Base-by-base conservation (phyloP, 2,329 filamentous ascomycete genomes). In the Hypomyces rosellus region DNA sequence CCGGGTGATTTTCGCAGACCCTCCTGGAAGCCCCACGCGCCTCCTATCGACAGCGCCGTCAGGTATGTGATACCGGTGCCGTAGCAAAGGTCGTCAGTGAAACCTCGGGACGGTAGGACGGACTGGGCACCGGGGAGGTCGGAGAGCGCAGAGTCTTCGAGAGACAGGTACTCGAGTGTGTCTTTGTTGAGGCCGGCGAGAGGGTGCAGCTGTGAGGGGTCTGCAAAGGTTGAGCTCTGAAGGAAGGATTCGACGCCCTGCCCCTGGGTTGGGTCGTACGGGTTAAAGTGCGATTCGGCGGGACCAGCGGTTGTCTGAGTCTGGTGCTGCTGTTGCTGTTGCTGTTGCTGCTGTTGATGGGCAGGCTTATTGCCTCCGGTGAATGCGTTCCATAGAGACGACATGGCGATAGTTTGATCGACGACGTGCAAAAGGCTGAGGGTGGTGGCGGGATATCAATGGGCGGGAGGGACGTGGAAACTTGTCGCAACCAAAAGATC, bases 21-120 rank as follows among this genome's bases (percentile, higher is more conserved):
- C 71, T 99, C 93, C 57, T 88, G 85, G 59, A 99, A 70, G 55
- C 93, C 93, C 92, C 92, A 97, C 51, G 82, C 85, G 59, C 93
- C 93, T 69, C 93, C 93, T 58, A 95, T 67, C 38, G 86, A 80
- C 62, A 99, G 75, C 6, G 88, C 93, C n/a, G 88, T 76, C 54
- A 99, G 77, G 67, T 99, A 99, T 65, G 90, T 96, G 55, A 92
- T 85, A 61, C 93, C 93, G 18, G 93, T 95, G 64, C 95, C 93
- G 69, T 99, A 99, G 74, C 93, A 97, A 53, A 99, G 82, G 69
- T 99, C 93, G 67, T 99, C 93, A 54, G 91, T 95, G 84, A 95
- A 99, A 67, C 93, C 93, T 68, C 93, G 86, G 50, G 91, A 96
- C 40, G 95, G 93, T 49, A 99, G 81, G 49, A 91, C 86, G 40